Evolutionary conservation across 805 yeast species (phyloP).

Genomic region (Zygoascus flipseniorum): DNA sequence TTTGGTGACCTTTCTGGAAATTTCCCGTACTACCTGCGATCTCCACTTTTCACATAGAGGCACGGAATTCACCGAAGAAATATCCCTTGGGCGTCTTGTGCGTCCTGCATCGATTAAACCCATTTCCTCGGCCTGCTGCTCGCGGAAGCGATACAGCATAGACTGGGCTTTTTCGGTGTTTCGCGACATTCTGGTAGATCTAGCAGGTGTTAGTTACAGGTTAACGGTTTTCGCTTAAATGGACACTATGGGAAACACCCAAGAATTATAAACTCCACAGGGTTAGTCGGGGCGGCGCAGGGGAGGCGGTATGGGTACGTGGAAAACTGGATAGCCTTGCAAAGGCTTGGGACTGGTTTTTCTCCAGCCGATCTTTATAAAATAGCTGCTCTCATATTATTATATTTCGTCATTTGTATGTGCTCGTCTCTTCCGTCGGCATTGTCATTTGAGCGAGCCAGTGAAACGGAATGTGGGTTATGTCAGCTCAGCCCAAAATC

Average conservation of each 20-base stretch:
- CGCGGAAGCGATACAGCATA: constrained; percentile 55
- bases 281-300: too few relatives aligned
- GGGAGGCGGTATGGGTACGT: too few relatives aligned
- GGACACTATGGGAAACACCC: background rate
- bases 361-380: too few relatives aligned
- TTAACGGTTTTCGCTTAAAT: background rate
- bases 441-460: too few relatives aligned
- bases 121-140: constrained; percentile 47
- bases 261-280: background rate
- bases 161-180: constrained; percentile 72
- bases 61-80: constrained; percentile 43
- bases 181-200: constrained; percentile 48
- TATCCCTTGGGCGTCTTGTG: constrained; percentile 52
- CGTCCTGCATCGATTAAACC: constrained; percentile 52
- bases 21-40: constrained; percentile 50
- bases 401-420: too few relatives aligned
- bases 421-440: too few relatives aligned
- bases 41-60: constrained; percentile 70
- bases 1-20: constrained; percentile 48
- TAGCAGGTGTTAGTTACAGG: background rate
- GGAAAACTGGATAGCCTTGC: too few relatives aligned
- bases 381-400: too few relatives aligned
- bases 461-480: too few relatives aligned
- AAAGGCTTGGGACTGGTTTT: too few relatives aligned
- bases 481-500: too few relatives aligned